Conservation (phyloP, 2,329 filamentous ascomycete species). For the Zasmidium angulare region DNA sequence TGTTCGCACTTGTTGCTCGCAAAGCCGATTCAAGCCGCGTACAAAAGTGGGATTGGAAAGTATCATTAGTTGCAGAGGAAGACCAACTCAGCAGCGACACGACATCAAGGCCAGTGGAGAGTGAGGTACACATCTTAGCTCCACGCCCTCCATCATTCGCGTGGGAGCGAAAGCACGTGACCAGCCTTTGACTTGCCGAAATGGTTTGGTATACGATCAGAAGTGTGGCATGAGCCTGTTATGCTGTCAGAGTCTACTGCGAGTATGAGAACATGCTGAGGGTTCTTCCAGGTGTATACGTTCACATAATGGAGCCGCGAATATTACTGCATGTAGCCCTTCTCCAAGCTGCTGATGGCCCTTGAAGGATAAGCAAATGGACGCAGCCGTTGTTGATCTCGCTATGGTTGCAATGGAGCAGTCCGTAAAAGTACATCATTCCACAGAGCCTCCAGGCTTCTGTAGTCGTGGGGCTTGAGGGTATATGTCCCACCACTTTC, state of each 20-base stretch:
- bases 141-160: neutral
- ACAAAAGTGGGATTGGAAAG: neutral
- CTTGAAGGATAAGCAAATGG: too few relatives aligned
- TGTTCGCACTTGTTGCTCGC: neutral
- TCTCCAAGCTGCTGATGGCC: too few relatives aligned
- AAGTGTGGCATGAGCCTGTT: too few relatives aligned
- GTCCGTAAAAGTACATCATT: neutral
- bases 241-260: too few relatives aligned
- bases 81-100: neutral
- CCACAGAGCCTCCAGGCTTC: neutral
- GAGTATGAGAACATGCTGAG: too few relatives aligned
- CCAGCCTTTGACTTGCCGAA: neutral
- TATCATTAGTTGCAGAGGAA: neutral
- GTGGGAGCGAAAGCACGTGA: neutral
- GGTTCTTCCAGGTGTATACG: too few relatives aligned
- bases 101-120: neutral
- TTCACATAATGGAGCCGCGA: too few relatives aligned
- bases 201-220: neutral
- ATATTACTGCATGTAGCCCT: too few relatives aligned
- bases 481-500: neutral
- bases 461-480: neutral
- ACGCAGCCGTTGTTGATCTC: too few relatives aligned
- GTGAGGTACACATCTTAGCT: too few relatives aligned
- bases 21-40: conserved; percentile 3
- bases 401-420: too few relatives aligned